Evolutionary conservation across 148 eudicot species (phyloP), one percentile per base, ranked within the genome.

Genomic region (Rhododendron henanense): DNA sequence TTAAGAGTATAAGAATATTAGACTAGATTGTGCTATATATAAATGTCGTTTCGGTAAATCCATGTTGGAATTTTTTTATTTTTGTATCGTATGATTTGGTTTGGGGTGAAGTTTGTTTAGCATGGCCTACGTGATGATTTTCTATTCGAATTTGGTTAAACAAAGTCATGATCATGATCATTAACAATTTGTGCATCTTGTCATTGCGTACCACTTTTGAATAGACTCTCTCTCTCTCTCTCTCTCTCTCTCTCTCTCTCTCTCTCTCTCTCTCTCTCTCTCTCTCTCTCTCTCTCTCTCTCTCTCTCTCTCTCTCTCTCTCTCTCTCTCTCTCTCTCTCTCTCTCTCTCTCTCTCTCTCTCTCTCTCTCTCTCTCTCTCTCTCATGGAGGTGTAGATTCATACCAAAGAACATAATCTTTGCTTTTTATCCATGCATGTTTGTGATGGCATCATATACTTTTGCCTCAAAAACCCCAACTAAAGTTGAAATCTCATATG

Each of bases 371-470:
- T n/a, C 37, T 71, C 76, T 61, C 67, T 21, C 67, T 63, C 73
- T 67, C 73, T n/a, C 37, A 10, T 28, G 28, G 31, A 10, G 23
- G 39, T 28, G 61, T 80, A 31, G 82, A 79, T 78, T 78, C 81
- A 78, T 78, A 78, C 81, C 18, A 78, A 23, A 45, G 81, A 78
- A 78, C 16, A 79, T 53, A 80, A 80, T 80, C n/a, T 50, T 80
- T 14, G 21, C 44, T 80, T 48, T 50, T 14, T 79, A 28, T 23
- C 53, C 57, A 78, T 78, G 55, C 82, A 79, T 48, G 81, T 79
- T 23, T 31, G 61, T 79, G 37, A 50, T 78, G 81, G 82, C 63
- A 80, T 80, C 82, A 28, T 25, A 80, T 80, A 80, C 82, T 80
- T 50, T 80, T 14, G 82, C 59, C 35, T 79, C 82, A 48, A 79